Evolutionary conservation across 768 basidiomycete species (phyloP), one percentile per base, ranked within the genome.

Genomic region (Leccinum aurantiacum): DNA sequence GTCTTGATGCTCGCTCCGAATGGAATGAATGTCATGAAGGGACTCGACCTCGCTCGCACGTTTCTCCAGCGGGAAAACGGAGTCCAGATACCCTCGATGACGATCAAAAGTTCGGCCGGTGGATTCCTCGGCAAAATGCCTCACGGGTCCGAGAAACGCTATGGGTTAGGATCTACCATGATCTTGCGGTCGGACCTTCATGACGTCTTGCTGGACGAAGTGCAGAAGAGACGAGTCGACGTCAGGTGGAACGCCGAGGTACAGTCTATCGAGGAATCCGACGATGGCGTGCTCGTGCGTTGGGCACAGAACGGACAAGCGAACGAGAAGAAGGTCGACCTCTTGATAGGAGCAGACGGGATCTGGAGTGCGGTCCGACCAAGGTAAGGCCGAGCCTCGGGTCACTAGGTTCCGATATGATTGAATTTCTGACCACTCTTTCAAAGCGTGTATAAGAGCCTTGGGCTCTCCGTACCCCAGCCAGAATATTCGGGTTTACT

Each of bases 401-500:
- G n/a, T 22, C 44, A 46, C 48, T 52, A 27, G 6, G 29, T 25
- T 47, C 38, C 10, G 5, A 15, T 8, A 15, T 35, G 27, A 24
- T 53, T 17, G 13, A 13, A 2, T 24, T 35, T 15, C 57, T 65
- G 29, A 71, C 29, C 6, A 13, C 17, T 27, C 25, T 13, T 37
- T 47, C 37, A 9, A 60, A 73, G 71, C 37, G 63, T 73, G 73
- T 65, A 65, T 51, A 52, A 48, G 25, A 62, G 29, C 24, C 64
- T 73, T 29, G 65, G 62, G 6, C 35, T 64, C 11, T 29, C 66
- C 8, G 60, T 6, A n/a, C 66, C 69, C 10, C 52, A 63, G 37
- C 69, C 68, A 37, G 67, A 64, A 53, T 73, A 75, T 59, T 73
- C 73, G 10, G 71, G 69, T 54, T 46, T 71, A 14, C 65, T 74